A percentile compares a stretch with the other conserved stretches of the same genome.
These are phyloP conservation scores for Fagopyrum esculentum DNA, from an alignment of 148 eudicot species.

Conservation along the genomic window DNA sequence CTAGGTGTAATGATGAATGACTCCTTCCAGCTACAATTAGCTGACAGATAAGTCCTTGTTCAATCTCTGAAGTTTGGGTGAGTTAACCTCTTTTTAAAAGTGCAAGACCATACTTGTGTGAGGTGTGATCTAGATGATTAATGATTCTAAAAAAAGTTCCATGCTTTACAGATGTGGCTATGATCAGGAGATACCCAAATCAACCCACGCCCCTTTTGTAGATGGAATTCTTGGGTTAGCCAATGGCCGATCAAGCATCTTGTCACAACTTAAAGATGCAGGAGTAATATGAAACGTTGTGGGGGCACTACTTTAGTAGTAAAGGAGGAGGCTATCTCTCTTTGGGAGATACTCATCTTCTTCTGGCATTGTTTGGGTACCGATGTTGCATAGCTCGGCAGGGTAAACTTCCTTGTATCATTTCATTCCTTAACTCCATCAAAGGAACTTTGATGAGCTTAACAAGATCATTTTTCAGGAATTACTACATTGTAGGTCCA, in stretches of 20 bases:
- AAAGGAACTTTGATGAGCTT: neutral
- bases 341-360: too few species aligned
- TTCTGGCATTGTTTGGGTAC: too few species aligned
- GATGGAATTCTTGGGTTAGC: conserved; percentile 87
- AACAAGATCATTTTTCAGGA: conserved; percentile 29
- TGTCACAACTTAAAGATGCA: conserved; percentile 47
- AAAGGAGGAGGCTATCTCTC: conserved; percentile 85
- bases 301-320: conserved; percentile 72
- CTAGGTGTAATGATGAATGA: conserved; percentile 73
- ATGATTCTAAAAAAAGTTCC: neutral
- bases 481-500: conserved; percentile 58
- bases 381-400: too few species aligned
- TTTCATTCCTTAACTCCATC: neutral
- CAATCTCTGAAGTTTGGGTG: conserved; percentile 70
- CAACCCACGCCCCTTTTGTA: too few species aligned
- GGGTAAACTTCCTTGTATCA: too few species aligned
- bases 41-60: conserved; percentile 37
- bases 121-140: neutral
- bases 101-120: neutral
- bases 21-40: conserved; percentile 37
- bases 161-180: conserved; percentile 83
- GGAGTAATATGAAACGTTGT: conserved; percentile 55
- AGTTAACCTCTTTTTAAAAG: too few species aligned
- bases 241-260: conserved; percentile 54
- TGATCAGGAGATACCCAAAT: conserved; percentile 55